These are phyloP conservation scores for Xanthoconium purpureum DNA, from an alignment of 768 basidiomycete genomes.

Conservation along the genomic window DNA sequence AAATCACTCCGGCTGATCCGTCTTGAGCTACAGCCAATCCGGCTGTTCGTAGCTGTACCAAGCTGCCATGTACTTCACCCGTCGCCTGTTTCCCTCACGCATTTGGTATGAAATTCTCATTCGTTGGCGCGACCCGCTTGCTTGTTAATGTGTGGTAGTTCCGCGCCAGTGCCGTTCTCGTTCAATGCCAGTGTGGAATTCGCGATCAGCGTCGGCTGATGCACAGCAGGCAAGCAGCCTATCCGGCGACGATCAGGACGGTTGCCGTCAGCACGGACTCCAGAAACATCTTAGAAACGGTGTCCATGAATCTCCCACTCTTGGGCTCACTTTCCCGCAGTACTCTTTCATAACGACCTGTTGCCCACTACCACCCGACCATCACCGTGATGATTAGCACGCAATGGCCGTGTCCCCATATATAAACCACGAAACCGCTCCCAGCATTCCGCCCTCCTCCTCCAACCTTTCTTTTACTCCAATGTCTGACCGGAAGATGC, in stretches of 20 bases:
- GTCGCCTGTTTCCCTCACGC: constrained; percentile 14
- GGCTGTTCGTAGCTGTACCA: constrained; percentile 9
- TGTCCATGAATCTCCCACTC: constrained; percentile 23
- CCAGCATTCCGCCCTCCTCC: constrained; percentile 3
- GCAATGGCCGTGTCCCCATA: constrained; percentile 24
- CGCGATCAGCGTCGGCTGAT: constrained; percentile 30
- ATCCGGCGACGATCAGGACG: constrained; percentile 33
- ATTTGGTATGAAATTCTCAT: constrained; percentile 20
- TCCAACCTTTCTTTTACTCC: constrained; percentile 20
- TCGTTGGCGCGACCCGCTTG: constrained; percentile 11
- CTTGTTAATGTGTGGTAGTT: constrained; percentile 12
- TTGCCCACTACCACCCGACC: constrained; percentile 12
- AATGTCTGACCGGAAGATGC: constrained; percentile 27
- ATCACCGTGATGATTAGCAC: constrained; percentile 23
- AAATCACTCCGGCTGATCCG: constrained; percentile 29
- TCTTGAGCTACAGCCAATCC: constrained; percentile 22
- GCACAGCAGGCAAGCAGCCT: constrained; percentile 31
- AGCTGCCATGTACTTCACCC: constrained; percentile 4
- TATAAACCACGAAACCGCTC: constrained; percentile 18
- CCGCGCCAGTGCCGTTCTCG: constrained; percentile 8
- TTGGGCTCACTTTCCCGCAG: constrained; percentile 16
- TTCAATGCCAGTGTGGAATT: constrained; percentile 4
- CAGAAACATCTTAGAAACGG: constrained; percentile 27
- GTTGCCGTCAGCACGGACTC: constrained; percentile 28
- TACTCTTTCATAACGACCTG: constrained; percentile 24